Evolutionary conservation across 768 basidiomycete genomes (phyloP).

Genomic region (Lactarius hengduanensis): DNA sequence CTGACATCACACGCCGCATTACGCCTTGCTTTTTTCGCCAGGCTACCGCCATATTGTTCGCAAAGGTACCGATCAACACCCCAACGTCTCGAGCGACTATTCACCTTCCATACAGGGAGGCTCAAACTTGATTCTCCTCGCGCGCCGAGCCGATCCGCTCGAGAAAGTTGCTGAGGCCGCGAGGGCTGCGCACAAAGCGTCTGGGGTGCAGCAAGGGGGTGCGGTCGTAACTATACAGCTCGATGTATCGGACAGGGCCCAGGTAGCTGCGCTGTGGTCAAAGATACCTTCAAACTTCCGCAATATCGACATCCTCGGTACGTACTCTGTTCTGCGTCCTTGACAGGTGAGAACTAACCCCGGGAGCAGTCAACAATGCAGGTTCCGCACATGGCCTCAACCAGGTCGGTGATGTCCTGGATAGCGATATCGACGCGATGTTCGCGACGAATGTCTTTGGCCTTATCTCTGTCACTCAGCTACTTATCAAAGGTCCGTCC

Average conservation of each 20-base stretch:
- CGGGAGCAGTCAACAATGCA: conserved; percentile 63
- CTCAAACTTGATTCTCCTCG: conserved; percentile 82
- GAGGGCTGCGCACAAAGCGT: conserved; percentile 64
- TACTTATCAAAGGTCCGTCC: conserved; percentile 40
- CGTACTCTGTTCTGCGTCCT: conserved; percentile 28
- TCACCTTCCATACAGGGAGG: conserved; percentile 56
- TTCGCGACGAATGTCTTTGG: conserved; percentile 65
- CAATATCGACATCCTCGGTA: conserved; percentile 82
- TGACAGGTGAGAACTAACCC: neutral
- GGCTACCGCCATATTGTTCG: conserved; percentile 88
- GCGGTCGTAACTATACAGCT: conserved; percentile 68
- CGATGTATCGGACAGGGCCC: conserved; percentile 76
- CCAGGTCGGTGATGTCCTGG: conserved; percentile 76
- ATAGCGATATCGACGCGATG: conserved; percentile 71
- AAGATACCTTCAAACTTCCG: conserved; percentile 69
- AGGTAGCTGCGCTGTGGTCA: conserved; percentile 66
- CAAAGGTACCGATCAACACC: conserved; percentile 53
- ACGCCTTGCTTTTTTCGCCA: conserved; percentile 34
- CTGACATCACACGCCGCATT: conserved; percentile 11
- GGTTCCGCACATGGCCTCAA: conserved; percentile 91
- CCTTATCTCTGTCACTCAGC: conserved; percentile 78
- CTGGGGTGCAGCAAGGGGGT: conserved; percentile 73
- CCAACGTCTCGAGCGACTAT: neutral
- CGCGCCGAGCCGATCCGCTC: conserved; percentile 73
- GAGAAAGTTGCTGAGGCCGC: conserved; percentile 69